Evolutionary conservation across 768 basidiomycete genomes (phyloP).

Genomic region (Collybia sp.): DNA sequence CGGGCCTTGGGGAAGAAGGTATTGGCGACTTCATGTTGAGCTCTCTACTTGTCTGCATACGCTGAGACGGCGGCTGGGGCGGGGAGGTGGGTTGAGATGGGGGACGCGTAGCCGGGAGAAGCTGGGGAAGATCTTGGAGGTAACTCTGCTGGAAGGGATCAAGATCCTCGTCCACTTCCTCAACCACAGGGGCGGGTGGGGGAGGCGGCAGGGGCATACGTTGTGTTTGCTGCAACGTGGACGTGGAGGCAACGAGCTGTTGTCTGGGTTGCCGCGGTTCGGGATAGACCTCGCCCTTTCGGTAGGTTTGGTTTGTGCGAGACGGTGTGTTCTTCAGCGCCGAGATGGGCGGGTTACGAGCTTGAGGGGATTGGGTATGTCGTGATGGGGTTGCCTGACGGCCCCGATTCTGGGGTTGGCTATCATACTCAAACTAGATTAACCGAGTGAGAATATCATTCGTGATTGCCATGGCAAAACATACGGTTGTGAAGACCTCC

Average conservation of each 20-base stretch:
- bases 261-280: slow-evolving; percentile 10
- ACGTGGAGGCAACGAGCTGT: slow-evolving; percentile 16
- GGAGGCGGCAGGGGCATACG: slow-evolving; percentile 20
- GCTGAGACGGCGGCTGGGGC: not conserved
- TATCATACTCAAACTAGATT: slow-evolving; percentile 29
- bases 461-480: slow-evolving; percentile 10
- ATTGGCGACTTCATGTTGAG: slow-evolving; percentile 36
- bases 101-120: slow-evolving; percentile 2
- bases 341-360: not conserved
- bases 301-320: slow-evolving; percentile 6
- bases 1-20: slow-evolving; percentile 13
- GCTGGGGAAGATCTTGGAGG: slow-evolving; percentile 18
- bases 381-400: slow-evolving; percentile 6
- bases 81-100: slow-evolving; percentile 5
- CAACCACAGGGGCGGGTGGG: slow-evolving; percentile 9
- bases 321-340: not conserved
- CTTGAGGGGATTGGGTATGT: slow-evolving; percentile 8
- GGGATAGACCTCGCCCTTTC: slow-evolving; percentile 7
- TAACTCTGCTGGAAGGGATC: slow-evolving; percentile 38
- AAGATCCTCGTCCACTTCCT: slow-evolving; percentile 25
- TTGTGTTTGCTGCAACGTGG: slow-evolving; percentile 18
- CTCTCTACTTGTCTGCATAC: slow-evolving; percentile 33
- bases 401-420: slow-evolving; percentile 9
- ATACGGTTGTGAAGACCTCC: slow-evolving; percentile 35
- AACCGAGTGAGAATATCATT: not conserved